Evolutionary conservation across 1,139 yeast species (phyloP).

Genomic region (Debaryomyces singareniensis): DNA sequence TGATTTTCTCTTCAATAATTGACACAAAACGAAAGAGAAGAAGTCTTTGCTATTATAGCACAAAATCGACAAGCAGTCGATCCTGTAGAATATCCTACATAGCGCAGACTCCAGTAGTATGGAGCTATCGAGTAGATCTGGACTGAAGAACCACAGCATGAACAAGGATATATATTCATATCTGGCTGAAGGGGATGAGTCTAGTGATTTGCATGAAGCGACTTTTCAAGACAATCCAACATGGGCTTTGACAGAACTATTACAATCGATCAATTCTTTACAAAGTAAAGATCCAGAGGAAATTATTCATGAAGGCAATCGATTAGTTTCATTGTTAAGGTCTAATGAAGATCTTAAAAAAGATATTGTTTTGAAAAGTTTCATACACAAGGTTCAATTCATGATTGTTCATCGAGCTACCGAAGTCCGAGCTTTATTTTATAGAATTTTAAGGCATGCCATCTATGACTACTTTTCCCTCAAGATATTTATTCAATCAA

Average conservation of each 20-base stretch:
- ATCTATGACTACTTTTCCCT: conserved; percentile 51
- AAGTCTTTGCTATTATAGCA: too few relatives aligned
- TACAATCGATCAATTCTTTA: conserved; percentile 18
- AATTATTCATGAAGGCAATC: conserved; percentile 57
- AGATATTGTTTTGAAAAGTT: conserved; percentile 59
- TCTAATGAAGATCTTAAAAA: conserved; percentile 56
- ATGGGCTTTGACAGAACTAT: conserved; percentile 30
- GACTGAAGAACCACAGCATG: too few relatives aligned
- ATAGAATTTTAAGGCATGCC: conserved; percentile 63
- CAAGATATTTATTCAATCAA: conserved; percentile 36
- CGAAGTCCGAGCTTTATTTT: conserved; percentile 71
- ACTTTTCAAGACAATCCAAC: conserved; percentile 33
- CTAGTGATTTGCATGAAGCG: too few relatives aligned
- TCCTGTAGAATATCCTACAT: too few relatives aligned
- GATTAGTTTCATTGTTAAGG: conserved; percentile 50
- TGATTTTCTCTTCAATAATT: too few relatives aligned
- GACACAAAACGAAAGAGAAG: too few relatives aligned
- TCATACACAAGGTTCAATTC: conserved; percentile 54
- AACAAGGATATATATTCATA: too few relatives aligned
- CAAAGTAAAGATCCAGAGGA: conserved; percentile 34
- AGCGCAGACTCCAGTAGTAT: too few relatives aligned
- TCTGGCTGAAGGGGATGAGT: too few relatives aligned
- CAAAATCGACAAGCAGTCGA: too few relatives aligned
- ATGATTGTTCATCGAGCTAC: conserved; percentile 54
- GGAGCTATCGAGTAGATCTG: too few relatives aligned